Conservation (phyloP, 2,329 filamentous ascomycete genomes). For the Aspergillus niger region DNA sequence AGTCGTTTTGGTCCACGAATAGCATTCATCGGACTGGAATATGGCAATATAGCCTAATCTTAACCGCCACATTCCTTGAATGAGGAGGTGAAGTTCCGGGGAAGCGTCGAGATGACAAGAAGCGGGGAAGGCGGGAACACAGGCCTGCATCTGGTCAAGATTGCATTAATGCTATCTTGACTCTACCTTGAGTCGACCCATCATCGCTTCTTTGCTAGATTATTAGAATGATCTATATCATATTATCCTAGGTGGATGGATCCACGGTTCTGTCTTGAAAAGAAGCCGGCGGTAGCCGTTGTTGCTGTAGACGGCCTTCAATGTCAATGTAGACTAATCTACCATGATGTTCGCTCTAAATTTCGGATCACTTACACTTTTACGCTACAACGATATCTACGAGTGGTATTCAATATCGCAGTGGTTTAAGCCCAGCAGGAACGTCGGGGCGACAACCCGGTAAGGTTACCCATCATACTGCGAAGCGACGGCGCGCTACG, state of each 20-base stretch:
- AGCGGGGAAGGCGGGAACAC: neutral
- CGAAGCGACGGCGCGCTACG: neutral
- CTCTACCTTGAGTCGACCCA: neutral
- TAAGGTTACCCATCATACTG: neutral
- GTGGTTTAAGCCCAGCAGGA: neutral
- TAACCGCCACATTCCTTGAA: neutral
- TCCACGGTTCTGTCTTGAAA: no score
- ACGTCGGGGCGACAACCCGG: neutral
- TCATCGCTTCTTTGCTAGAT: neutral
- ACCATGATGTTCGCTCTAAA: neutral
- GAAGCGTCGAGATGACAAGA: no score
- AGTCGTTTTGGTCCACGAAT: neutral
- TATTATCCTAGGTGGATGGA: no score
- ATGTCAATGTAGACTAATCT: neutral
- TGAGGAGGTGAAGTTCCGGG: neutral
- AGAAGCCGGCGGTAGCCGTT: no score
- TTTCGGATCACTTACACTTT: neutral
- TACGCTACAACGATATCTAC: neutral
- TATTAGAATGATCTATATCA: neutral
- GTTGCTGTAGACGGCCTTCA: neutral
- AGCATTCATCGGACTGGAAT: neutral
- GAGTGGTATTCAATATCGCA: neutral
- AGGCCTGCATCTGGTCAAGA: neutral
- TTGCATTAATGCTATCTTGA: neutral
- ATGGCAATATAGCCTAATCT: conserved; percentile 16